Conservation (phyloP, 1,284 basidiomycete species). For the Leccinum fuscescens region DNA sequence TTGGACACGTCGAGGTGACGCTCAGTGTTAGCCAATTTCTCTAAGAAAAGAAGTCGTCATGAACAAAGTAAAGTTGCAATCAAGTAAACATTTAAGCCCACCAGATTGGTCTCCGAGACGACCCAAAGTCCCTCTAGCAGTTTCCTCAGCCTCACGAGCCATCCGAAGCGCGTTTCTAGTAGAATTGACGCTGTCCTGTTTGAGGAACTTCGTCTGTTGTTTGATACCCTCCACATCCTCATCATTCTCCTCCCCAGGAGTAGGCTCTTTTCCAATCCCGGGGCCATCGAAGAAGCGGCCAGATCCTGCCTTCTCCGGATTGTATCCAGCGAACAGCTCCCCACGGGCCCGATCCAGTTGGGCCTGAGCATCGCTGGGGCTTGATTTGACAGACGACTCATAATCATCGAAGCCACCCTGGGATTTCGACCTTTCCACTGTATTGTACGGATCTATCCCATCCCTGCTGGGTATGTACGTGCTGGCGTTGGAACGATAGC, state of each 20-base stretch:
- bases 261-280: conserved; percentile 42
- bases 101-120: conserved; percentile 96
- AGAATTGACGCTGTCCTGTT: conserved; percentile 91
- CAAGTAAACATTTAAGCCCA: conserved; percentile 38
- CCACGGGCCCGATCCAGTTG: conserved; percentile 66
- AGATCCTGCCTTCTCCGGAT: conserved; percentile 54
- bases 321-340: conserved; percentile 74
- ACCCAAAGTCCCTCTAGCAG: conserved; percentile 81
- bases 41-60: conserved; percentile 35
- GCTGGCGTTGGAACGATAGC: conserved; percentile 53
- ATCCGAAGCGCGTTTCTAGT: conserved; percentile 92
- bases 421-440: conserved; percentile 27
- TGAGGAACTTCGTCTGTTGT: conserved; percentile 85
- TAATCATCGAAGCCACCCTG: conserved; percentile 21
- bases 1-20: conserved; percentile 94
- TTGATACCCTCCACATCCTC: conserved; percentile 98
- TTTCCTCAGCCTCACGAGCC: conserved; percentile 95
- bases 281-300: conserved; percentile 69
- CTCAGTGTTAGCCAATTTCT: conserved; percentile 93
- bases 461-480: conserved; percentile 69
- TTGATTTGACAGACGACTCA: conserved; percentile 39
- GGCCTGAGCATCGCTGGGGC: conserved; percentile 46
- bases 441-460: conserved; percentile 49
- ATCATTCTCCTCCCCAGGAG: conserved; percentile 81
- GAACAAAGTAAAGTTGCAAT: not conserved